These are phyloP conservation scores for Jimgerdemannia flammicorona DNA, from an alignment of 192 early-diverging fungal genomes.

Conservation along the genomic window DNA sequence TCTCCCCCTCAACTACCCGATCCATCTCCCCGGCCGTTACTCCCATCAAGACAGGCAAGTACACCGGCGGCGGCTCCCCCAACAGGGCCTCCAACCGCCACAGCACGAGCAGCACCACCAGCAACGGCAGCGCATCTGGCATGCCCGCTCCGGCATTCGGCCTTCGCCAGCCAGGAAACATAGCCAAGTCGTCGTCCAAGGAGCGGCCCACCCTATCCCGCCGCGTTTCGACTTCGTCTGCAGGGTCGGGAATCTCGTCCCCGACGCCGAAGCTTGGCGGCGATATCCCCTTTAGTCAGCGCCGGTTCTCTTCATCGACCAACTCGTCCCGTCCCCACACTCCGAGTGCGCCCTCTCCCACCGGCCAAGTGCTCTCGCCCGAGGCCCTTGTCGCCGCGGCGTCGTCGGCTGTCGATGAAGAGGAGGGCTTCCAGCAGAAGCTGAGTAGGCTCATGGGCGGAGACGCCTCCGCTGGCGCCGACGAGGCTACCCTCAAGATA, in stretches of 20 bases:
- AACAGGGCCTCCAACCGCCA: conserved; percentile 9
- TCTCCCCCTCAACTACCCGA: conserved; percentile 4
- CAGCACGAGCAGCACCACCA: conserved; percentile 29
- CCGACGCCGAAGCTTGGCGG: conserved; percentile 10
- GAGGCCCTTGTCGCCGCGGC: conserved; percentile 22
- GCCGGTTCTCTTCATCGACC: conserved; percentile 8
- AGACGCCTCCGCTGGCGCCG: conserved; percentile 17
- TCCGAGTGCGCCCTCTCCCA: conserved; percentile 11
- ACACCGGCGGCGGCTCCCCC: conserved; percentile 19
- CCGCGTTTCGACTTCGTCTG: conserved; percentile 7
- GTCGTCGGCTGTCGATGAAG: conserved; percentile 23
- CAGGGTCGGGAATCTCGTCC: conserved; percentile 3
- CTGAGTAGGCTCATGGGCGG: conserved; percentile 16
- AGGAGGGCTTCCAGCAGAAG: conserved; percentile 14
- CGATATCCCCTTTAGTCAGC: conserved; percentile 19
- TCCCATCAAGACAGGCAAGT: conserved; percentile 12
- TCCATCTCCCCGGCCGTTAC: conserved; percentile 21
- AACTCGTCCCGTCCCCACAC: conserved; percentile 18
- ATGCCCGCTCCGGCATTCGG: conserved; percentile 13
- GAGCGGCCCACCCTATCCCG: conserved; percentile 7
- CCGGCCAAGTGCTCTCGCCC: conserved; percentile 23
- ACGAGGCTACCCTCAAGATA: conserved; percentile 34
- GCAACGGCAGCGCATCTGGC: conserved; percentile 8
- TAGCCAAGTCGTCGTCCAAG: background rate
- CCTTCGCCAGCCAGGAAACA: background rate